These are phyloP conservation scores for Arthrinium puccinioides DNA, from an alignment of 2,329 filamentous ascomycete genomes.

Conservation along the genomic window DNA sequence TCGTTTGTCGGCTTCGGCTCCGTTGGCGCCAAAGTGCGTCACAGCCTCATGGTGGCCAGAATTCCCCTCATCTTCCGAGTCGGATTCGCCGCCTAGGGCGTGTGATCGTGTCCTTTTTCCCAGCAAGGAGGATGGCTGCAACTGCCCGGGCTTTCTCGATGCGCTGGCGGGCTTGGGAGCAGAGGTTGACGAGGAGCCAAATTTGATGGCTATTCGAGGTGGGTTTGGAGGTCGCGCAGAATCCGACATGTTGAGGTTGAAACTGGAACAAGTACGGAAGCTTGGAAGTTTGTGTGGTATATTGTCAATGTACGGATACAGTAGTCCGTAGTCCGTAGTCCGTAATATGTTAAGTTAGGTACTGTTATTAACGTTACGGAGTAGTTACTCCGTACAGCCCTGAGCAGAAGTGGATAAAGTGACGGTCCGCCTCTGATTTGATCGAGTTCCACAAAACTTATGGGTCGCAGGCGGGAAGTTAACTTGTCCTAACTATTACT, in stretches of 20 bases:
- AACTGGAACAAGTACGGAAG: not conserved
- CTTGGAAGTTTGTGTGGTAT: no score
- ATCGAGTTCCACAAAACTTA: no score
- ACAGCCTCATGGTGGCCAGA: conserved; percentile 19
- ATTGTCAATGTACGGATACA: no score
- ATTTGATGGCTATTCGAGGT: conserved; percentile 41
- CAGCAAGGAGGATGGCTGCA: conserved; percentile 32
- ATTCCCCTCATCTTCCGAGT: conserved; percentile 28
- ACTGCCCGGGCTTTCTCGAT: conserved; percentile 15
- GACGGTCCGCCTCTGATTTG: no score
- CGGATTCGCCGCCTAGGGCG: conserved; percentile 33
- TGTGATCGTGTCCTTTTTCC: conserved; percentile 41
- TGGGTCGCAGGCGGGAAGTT: no score
- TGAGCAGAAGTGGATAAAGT: no score
- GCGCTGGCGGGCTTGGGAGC: conserved; percentile 20
- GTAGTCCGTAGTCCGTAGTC: no score
- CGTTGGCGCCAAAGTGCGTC: conserved; percentile 22
- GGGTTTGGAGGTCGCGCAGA: conserved; percentile 22
- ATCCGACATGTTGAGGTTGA: conserved; percentile 27
- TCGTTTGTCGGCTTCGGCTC: conserved; percentile 13
- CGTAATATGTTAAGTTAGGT: no score
- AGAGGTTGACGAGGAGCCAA: conserved; percentile 25
- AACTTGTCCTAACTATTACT: no score
- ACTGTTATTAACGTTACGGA: no score
- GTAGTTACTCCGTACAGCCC: no score